Conservation (phyloP, 2,329 filamentous ascomycete species). For the Cladosporium oxysporum region DNA sequence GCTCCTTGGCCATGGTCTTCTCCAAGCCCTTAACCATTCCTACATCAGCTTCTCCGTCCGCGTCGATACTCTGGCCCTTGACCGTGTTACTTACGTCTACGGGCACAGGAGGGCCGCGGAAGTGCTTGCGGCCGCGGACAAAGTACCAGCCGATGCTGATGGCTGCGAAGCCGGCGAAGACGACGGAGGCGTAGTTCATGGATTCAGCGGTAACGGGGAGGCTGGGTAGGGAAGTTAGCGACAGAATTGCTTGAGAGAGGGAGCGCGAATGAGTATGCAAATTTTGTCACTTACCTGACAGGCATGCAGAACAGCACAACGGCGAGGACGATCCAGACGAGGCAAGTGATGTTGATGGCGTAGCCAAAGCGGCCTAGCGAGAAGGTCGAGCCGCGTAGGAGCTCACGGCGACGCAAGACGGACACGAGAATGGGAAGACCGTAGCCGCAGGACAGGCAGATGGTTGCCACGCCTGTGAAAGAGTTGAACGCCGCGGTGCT, state of each 20-base stretch:
- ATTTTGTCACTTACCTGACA: slow-evolving; percentile 40
- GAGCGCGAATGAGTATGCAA: slow-evolving; percentile 24
- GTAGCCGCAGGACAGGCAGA: slow-evolving; percentile 75
- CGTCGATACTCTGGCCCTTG: slow-evolving; percentile 13
- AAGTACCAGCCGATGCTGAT: slow-evolving; percentile 40
- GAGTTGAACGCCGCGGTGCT: slow-evolving; percentile 75
- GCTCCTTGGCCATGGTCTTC: slow-evolving; percentile 7
- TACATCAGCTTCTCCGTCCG: slow-evolving; percentile 1
- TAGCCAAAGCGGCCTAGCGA: slow-evolving; percentile 70
- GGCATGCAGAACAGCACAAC: slow-evolving; percentile 77
- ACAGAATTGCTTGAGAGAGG: background rate
- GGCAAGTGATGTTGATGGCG: slow-evolving; percentile 65
- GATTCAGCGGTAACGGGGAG: slow-evolving; percentile 22
- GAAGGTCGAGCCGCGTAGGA: slow-evolving; percentile 66
- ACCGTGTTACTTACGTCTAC: slow-evolving; percentile 26
- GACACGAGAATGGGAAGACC: slow-evolving; percentile 74
- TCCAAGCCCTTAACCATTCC: slow-evolving; percentile 8
- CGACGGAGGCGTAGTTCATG: slow-evolving; percentile 41
- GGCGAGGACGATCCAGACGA: slow-evolving; percentile 71
- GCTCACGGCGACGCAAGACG: slow-evolving; percentile 64
- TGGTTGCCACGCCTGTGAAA: slow-evolving; percentile 78
- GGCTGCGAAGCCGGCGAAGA: slow-evolving; percentile 35
- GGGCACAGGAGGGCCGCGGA: slow-evolving; percentile 39
- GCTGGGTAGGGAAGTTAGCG: background rate
- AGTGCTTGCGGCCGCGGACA: slow-evolving; percentile 37